phyloP scores from a whole-genome alignment of 192 early-diverging fungal genomes.

The Glomus cerebriforme region DNA sequence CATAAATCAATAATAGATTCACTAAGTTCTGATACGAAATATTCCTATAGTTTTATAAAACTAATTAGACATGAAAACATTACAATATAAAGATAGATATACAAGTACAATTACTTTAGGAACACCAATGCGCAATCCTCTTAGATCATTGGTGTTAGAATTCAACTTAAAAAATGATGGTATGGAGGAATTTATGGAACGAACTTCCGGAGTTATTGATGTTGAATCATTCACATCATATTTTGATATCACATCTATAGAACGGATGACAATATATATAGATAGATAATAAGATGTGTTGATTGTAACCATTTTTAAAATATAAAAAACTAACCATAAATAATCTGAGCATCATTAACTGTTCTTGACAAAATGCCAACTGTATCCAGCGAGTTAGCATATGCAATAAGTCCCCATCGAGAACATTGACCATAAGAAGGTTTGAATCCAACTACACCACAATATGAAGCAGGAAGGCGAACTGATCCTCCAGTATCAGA shows the following conservation, averaged over 20 bases:
- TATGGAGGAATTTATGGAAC: slow-evolving; percentile 33
- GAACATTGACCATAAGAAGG: slow-evolving; percentile 89
- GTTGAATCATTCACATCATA: slow-evolving; percentile 69
- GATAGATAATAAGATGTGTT: background rate
- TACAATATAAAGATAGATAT: slow-evolving; percentile 26
- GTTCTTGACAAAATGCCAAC: slow-evolving; percentile 76
- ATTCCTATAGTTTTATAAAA: slow-evolving; percentile 55
- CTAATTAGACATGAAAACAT: slow-evolving; percentile 12
- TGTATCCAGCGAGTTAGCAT: slow-evolving; percentile 87
- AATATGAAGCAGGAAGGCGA: slow-evolving; percentile 90
- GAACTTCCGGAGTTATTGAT: slow-evolving; percentile 48
- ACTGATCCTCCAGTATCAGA: slow-evolving; percentile 97
- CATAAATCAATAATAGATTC: slow-evolving; percentile 56
- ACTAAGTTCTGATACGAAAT: slow-evolving; percentile 75
- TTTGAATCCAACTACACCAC: slow-evolving; percentile 91
- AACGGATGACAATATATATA: background rate
- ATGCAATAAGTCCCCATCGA: slow-evolving; percentile 80
- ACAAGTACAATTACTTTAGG: slow-evolving; percentile 42
- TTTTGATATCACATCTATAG: slow-evolving; percentile 56
- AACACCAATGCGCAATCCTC: slow-evolving; percentile 65
- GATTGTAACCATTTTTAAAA: background rate
- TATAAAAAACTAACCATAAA: slow-evolving; percentile 56
- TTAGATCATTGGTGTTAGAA: slow-evolving; percentile 33
- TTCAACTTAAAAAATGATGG: background rate
- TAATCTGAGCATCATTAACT: slow-evolving; percentile 53